Evolutionary conservation across 768 basidiomycete species (phyloP).

Genomic region (Mycena vitilis): DNA sequence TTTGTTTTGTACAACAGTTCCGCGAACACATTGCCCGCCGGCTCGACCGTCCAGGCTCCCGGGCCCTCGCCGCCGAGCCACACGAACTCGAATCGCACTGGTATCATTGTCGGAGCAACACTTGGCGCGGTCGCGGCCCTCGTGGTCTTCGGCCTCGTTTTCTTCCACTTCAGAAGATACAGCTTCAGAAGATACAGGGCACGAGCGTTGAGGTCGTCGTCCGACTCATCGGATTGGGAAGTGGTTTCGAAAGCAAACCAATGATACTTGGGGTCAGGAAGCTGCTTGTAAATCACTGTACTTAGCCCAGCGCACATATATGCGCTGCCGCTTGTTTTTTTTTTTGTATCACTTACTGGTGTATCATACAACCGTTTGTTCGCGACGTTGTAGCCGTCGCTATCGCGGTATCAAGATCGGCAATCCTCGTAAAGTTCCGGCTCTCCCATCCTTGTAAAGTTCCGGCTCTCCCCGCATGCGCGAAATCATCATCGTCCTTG

Average conservation of each 20-base stretch:
- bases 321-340: neutral
- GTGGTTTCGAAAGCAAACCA: conserved; percentile 5
- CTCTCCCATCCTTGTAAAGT: neutral
- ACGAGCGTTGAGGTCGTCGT: conserved; percentile 1
- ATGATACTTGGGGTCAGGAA: neutral
- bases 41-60: conserved; percentile 5
- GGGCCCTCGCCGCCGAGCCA: neutral
- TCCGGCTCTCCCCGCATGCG: conserved; percentile 8
- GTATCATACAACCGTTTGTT: neutral
- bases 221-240: conserved; percentile 9
- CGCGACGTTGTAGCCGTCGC: no score
- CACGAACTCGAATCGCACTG: conserved; percentile 3
- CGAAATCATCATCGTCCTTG: neutral
- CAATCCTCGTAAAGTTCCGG: conserved; percentile 69
- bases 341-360: neutral
- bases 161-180: conserved; percentile 4
- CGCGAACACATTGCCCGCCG: conserved; percentile 38
- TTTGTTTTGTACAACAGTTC: conserved; percentile 54
- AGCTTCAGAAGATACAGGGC: conserved; percentile 3
- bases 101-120: conserved; percentile 22
- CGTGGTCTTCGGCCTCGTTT: conserved; percentile 8
- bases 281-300: no score
- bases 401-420: no score
- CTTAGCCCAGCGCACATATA: no score
- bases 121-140: conserved; percentile 22